Evolutionary conservation across 371 early-diverging fungal genomes (phyloP).

Genomic region (Syncephalastrum monosporum): DNA sequence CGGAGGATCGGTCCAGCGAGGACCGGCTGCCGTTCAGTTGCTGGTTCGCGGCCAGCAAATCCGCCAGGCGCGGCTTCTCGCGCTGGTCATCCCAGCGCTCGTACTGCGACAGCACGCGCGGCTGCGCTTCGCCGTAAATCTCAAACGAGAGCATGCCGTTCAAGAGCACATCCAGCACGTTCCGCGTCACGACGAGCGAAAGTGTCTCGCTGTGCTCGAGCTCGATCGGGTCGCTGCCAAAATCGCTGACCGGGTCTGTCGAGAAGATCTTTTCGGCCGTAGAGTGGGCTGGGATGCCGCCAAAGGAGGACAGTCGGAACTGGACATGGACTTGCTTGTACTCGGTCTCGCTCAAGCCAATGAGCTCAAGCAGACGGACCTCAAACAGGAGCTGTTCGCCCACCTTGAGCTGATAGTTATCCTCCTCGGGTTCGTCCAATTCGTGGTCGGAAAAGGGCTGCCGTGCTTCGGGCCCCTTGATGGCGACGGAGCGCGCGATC

Average conservation of each 20-base stretch:
- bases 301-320: constrained; percentile 69
- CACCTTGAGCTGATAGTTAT: constrained; percentile 22
- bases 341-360: constrained; percentile 64
- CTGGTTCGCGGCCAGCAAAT: constrained; percentile 12
- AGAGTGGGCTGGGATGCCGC: constrained; percentile 33
- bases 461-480: constrained; percentile 10
- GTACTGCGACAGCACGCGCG: constrained; percentile 32
- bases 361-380: constrained; percentile 63
- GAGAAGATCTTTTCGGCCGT: constrained; percentile 53
- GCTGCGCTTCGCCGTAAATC: constrained; percentile 60
- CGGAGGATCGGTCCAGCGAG: constrained; percentile 5
- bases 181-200: constrained; percentile 47
- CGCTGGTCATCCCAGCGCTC: constrained; percentile 40
- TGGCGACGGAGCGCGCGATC: constrained; percentile 39
- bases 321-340: constrained; percentile 79
- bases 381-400: constrained; percentile 73
- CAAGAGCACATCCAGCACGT: constrained; percentile 42
- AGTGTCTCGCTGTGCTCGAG: constrained; percentile 68
- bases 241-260: constrained; percentile 59
- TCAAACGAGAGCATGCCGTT: constrained; percentile 55
- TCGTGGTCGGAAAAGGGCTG: constrained; percentile 11
- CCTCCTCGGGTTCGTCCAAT: constrained; percentile 8
- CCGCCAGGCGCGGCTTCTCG: constrained; percentile 16
- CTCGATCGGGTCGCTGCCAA: constrained; percentile 42
- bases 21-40: constrained; percentile 5